A percentile compares a stretch with the other conserved stretches of the same genome.
phyloP scores from a whole-genome alignment of 371 early-diverging fungal species.

The Cokeromyces recurvatus region DNA sequence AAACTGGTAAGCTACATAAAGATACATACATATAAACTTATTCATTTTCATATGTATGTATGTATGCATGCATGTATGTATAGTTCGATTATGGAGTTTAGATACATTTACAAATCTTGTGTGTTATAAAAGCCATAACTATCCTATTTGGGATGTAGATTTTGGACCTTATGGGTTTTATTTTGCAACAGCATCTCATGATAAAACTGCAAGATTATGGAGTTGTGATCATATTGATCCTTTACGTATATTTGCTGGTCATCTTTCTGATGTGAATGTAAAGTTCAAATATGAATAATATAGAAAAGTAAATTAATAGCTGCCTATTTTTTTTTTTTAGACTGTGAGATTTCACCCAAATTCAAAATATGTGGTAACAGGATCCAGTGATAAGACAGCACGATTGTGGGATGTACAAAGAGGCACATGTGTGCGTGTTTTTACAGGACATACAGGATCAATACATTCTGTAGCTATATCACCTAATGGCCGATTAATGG shows the following conservation, averaged over 20 bases:
- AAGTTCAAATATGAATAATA: constrained; percentile 9
- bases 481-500: constrained; percentile 92
- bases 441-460: constrained; percentile 89
- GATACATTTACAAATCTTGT: constrained; percentile 89
- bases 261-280: constrained; percentile 97
- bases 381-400: constrained; percentile 92
- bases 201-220: constrained; percentile 97
- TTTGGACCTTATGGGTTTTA: constrained; percentile 91
- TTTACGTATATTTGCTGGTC: constrained; percentile 96
- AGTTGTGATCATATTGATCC: constrained; percentile 94
- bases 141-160: constrained; percentile 97
- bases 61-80: no score
- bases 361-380: constrained; percentile 94
- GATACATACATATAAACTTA: no score
- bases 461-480: constrained; percentile 90
- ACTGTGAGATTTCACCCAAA: constrained; percentile 98
- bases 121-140: constrained; percentile 96
- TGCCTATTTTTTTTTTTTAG: constrained; percentile 20
- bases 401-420: constrained; percentile 96
- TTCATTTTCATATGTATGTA: no score
- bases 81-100: constrained; percentile 94
- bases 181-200: constrained; percentile 97
- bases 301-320: not conserved
- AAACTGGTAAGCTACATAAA: constrained; percentile 81
- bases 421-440: constrained; percentile 91